Percentiles rank a stretch among this genome's conserved stretches.
Evolutionary conservation across 2,329 filamentous ascomycete species (phyloP).

Genomic region (Septoria linicola): DNA sequence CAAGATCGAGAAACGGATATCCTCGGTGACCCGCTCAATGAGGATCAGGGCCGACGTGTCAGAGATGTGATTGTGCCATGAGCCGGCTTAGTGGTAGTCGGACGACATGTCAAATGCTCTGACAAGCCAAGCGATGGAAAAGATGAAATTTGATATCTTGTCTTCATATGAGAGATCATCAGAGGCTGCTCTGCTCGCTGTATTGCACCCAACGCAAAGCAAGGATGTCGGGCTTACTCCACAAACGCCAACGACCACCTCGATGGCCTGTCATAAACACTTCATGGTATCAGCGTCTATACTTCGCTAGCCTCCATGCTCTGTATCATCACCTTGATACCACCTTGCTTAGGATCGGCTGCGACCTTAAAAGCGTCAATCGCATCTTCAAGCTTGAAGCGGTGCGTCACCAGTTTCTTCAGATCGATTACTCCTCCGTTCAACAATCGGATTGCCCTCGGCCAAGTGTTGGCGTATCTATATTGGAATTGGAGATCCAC

Average conservation of each 20-base stretch:
- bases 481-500: slow-evolving; percentile 97
- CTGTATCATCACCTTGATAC: slow-evolving; percentile 98
- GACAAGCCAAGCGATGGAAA: too few relatives aligned
- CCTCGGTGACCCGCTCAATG: too few relatives aligned
- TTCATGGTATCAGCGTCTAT: slow-evolving; percentile 8
- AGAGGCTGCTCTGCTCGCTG: background rate
- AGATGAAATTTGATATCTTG: too few relatives aligned
- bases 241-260: background rate
- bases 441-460: slow-evolving; percentile 82
- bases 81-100: too few relatives aligned
- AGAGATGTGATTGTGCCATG: too few relatives aligned
- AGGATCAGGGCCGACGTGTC: too few relatives aligned
- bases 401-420: slow-evolving; percentile 80
- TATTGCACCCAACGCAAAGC: background rate
- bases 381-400: slow-evolving; percentile 81
- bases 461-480: slow-evolving; percentile 95
- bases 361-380: slow-evolving; percentile 87
- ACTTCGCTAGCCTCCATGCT: slow-evolving; percentile 50
- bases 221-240: background rate
- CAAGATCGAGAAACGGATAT: too few relatives aligned
- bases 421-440: slow-evolving; percentile 81
- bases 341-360: slow-evolving; percentile 81
- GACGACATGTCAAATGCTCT: too few relatives aligned
- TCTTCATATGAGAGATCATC: too few relatives aligned
- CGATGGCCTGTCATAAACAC: background rate